Conservation (phyloP, 164 flowering plant species). For the Liquidambar formosana region DNA sequence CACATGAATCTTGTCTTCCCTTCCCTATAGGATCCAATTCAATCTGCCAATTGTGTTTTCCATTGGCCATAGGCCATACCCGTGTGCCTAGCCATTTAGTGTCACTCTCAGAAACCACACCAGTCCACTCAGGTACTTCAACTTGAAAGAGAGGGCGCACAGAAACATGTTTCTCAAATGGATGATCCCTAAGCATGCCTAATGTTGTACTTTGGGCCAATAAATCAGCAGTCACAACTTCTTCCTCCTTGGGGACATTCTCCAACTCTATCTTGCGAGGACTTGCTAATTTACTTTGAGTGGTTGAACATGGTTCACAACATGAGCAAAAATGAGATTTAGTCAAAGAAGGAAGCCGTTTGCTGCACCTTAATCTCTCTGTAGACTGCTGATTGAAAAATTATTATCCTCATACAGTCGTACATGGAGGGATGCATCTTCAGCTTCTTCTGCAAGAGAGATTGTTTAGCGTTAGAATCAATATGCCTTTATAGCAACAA, state of each 20-base stretch:
- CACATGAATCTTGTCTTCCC: slow-evolving; percentile 31
- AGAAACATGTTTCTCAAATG: slow-evolving; percentile 4
- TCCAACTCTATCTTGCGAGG: slow-evolving; percentile 15
- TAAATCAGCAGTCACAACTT: not conserved
- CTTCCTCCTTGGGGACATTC: slow-evolving; percentile 2
- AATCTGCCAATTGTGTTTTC: not conserved
- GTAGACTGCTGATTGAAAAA: slow-evolving; percentile 8
- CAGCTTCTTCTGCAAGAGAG: slow-evolving; percentile 26
- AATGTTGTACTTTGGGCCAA: not conserved
- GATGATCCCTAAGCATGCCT: slow-evolving; percentile 2
- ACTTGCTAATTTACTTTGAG: slow-evolving; percentile 10
- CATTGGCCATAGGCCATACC: slow-evolving; percentile 29
- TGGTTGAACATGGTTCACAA: slow-evolving; percentile 21
- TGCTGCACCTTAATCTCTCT: slow-evolving; percentile 31
- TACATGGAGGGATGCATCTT: slow-evolving; percentile 41
- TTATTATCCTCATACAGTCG: slow-evolving; percentile 31
- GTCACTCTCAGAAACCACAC: slow-evolving; percentile 31
- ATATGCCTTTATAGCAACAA: slow-evolving; percentile 20
- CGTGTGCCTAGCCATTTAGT: slow-evolving; percentile 45
- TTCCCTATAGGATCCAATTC: slow-evolving; percentile 17
- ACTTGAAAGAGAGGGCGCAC: slow-evolving; percentile 42
- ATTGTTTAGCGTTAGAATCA: slow-evolving; percentile 17
- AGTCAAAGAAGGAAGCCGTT: slow-evolving; percentile 13
- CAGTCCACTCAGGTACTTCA: slow-evolving; percentile 46
- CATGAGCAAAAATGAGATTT: slow-evolving; percentile 25